Evolutionary conservation across 805 yeast species (phyloP).

Genomic region (Brettanomyces nanus): DNA sequence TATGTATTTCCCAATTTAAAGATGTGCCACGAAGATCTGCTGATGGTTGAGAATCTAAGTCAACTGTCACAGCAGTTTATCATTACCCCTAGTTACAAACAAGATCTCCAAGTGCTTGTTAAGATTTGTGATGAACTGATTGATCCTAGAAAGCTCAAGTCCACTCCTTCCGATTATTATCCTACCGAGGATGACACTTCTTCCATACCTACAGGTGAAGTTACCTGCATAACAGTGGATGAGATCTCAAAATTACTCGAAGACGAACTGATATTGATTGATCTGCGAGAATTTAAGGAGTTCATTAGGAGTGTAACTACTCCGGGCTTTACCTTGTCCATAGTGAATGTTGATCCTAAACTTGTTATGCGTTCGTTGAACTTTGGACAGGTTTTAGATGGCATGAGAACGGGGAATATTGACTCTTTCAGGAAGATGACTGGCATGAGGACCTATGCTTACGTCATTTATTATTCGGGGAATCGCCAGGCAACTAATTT

Average conservation of each 20-base stretch:
- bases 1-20: constrained; percentile 9
- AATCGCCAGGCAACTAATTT: constrained; percentile 24
- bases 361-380: constrained; percentile 9
- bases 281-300: constrained; percentile 29
- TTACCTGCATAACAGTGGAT: constrained; percentile 8
- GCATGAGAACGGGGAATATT: constrained; percentile 25
- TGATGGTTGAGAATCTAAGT: constrained; percentile 9
- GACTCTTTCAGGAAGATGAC: constrained; percentile 24
- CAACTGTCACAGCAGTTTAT: constrained; percentile 8
- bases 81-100: constrained; percentile 7
- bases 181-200: constrained; percentile 5
- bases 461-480: constrained; percentile 32
- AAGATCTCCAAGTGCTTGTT: constrained; percentile 11
- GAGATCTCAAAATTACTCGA: constrained; percentile 1
- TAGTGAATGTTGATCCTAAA: constrained; percentile 34
- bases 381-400: constrained; percentile 14
- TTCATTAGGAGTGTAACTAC: constrained; percentile 22
- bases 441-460: constrained; percentile 18
- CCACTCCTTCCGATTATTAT: constrained; percentile 2
- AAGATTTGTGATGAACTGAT: constrained; percentile 11
- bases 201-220: too few species aligned
- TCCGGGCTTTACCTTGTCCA: constrained; percentile 6
- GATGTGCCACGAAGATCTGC: constrained; percentile 11
- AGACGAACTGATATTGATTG: constrained; percentile 27
- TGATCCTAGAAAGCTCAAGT: not conserved